Evolutionary conservation across 2,329 filamentous ascomycete species (phyloP), one percentile per base, ranked within the genome.

Genomic region (Penicillium psychrosexuale): DNA sequence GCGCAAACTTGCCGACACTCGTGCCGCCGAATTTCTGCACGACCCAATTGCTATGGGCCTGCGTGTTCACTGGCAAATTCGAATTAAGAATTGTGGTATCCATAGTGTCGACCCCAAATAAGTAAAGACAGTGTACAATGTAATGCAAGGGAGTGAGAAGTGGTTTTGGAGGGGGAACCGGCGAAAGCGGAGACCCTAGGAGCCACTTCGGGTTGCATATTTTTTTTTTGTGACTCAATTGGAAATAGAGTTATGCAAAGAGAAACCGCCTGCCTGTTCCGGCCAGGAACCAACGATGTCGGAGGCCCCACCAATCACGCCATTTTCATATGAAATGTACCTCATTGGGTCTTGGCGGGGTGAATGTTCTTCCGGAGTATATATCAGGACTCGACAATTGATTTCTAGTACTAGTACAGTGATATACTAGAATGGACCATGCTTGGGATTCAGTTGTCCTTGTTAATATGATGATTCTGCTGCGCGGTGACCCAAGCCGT

Each of bases 1-100:
- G 82, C 49, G 92, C 87, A 67, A 96, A 96, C 77, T 97, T 97
- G 66, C 93, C 94, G 48, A 97, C 89, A 70, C 90, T 96, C 49
- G 93, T 99, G 48, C 93, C 93, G 59, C 92, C 92, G 73, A 96
- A 96, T 75, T 97, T 97, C 73, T 96, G 91, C 47, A 97, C 89
- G 30, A 96, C 82, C 92, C 91, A 96, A 61, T 79, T 77, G 59
- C 69, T 68, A 47, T 64, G 59, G 57, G 58, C 60, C 56, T 48
- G 46, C 13, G 39, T 43, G 43, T 48, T 47, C 57, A 53, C 51
- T 47, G 47, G 51, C 33, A 50, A 28, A 37, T 34, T 55, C 50
- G 47, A 57, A 53, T 44, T 36, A 33, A 44, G 37, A n/a, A 42
- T 8, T 22, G 51, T 47, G 27, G 51, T 48, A 36, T 40, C 30